Conservation (phyloP, 345 rosid genomes). For the Hibiscus mutabilis region DNA sequence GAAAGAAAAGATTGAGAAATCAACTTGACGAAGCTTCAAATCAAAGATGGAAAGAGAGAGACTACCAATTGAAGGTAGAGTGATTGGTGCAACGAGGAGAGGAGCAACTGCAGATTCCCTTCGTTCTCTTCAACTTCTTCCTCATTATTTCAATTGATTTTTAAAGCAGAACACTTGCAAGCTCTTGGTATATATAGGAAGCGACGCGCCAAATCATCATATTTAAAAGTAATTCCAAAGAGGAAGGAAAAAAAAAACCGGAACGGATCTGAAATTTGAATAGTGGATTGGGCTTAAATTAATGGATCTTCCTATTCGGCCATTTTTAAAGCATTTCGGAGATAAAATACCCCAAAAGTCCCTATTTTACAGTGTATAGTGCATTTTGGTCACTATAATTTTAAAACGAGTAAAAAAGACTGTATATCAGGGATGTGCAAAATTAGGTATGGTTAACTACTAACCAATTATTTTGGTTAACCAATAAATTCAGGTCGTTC, state of each 20-base stretch:
- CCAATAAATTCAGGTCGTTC: too few species aligned
- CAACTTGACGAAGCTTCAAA: background rate
- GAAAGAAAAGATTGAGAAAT: background rate
- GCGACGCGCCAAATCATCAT: constrained; percentile 6
- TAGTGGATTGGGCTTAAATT: background rate
- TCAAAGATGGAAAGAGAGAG: background rate
- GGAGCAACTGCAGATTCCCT: constrained; percentile 64
- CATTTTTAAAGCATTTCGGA: background rate
- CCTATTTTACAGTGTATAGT: too few species aligned
- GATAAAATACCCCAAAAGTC: too few species aligned
- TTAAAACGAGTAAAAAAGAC: too few species aligned
- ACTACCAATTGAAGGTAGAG: constrained; percentile 50
- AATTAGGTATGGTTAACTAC: too few species aligned
- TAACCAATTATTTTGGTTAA: too few species aligned
- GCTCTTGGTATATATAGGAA: background rate
- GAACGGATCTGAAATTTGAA: background rate
- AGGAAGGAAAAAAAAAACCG: background rate
- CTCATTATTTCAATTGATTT: constrained; percentile 25
- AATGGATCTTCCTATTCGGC: background rate
- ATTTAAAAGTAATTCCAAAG: background rate
- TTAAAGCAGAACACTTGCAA: background rate
- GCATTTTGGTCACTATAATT: too few species aligned
- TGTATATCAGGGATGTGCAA: too few species aligned
- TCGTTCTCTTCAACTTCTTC: constrained; percentile 28
- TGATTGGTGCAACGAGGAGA: constrained; percentile 58